Conservation (phyloP, 441 rosid species). For the Breynia disticha region DNA sequence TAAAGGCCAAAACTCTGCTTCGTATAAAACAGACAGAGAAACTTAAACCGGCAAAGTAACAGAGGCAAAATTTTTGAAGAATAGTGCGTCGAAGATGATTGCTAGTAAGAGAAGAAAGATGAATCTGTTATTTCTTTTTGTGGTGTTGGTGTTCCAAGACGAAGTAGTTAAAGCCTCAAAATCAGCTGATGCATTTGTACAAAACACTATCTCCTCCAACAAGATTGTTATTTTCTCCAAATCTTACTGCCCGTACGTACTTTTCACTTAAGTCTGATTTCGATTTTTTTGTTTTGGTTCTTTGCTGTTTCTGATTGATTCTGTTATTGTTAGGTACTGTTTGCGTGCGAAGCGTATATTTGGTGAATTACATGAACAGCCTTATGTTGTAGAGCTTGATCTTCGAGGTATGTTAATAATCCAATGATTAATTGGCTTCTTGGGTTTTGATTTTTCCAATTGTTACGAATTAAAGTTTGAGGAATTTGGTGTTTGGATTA, state of each 20-base stretch:
- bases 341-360: conserved; percentile 60
- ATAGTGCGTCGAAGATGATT: neutral
- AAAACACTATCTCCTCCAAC: conserved; percentile 56
- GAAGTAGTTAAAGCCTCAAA: conserved; percentile 26
- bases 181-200: conserved; percentile 60
- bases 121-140: neutral
- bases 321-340: conserved; percentile 41
- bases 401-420: conserved; percentile 44
- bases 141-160: conserved; percentile 4
- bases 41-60: no score
- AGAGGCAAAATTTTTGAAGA: no score
- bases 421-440: neutral
- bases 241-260: conserved; percentile 64
- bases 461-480: no score
- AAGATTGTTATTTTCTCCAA: conserved; percentile 69
- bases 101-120: no score
- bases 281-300: neutral
- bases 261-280: neutral
- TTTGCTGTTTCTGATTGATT: neutral
- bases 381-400: conserved; percentile 80
- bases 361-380: conserved; percentile 46
- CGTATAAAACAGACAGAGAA: no score
- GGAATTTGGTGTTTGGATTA: no score
- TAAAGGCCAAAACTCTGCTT: no score
- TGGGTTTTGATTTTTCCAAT: neutral